Base-by-base conservation (phyloP, 2,329 filamentous ascomycete genomes). In the Penicillium fuscoglaucum region DNA sequence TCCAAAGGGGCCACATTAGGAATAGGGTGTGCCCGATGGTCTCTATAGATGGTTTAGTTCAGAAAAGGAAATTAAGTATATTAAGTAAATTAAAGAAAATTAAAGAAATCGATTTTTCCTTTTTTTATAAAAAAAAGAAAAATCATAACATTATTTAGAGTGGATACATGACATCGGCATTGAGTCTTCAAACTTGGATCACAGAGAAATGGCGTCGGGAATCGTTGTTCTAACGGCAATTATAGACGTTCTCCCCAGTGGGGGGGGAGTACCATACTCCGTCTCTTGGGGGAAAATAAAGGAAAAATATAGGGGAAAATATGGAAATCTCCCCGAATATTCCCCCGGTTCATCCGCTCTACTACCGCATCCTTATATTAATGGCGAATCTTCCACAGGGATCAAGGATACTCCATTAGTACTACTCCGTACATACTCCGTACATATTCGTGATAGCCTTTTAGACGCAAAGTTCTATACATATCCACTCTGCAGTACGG, bases 301-400 rank as follows among this genome's bases (percentile, higher is more conserved):
- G 17, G 45, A 1, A 39, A 40, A 39, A 7, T 8, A 41, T 28
- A 41, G 24, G 35, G 33, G 17, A 37, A 47, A 48, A 35, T n/a
- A 15, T 35, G 31, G 19, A 37, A n/a, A 26, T 47, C 33, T 19
- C 19, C 40, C 31, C 41, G 41, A 47, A 33, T 44, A 44, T 44
- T 35, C 45, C 53, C 54, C 37, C 49, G 48, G 55, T 60, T 60
- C 57, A 55, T 60, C 55, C 52, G 52, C 26, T 45, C 28, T 52
- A 41, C 54, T 58, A 52, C 48, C 58, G 52, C 52, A 56, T 58
- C 35, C 53, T 61, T 59, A 58, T 60, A 60, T 59, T 53, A 57
- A 62, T 50, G 46, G 31, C n/a, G 40, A 52, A 51, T 60, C 37
- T n/a, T 48, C 44, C 35, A 26, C 51, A 47, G 28, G 50, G 45